These are phyloP conservation scores for Botrytis aclada DNA, from an alignment of 2,329 filamentous ascomycete genomes.

Conservation along the genomic window DNA sequence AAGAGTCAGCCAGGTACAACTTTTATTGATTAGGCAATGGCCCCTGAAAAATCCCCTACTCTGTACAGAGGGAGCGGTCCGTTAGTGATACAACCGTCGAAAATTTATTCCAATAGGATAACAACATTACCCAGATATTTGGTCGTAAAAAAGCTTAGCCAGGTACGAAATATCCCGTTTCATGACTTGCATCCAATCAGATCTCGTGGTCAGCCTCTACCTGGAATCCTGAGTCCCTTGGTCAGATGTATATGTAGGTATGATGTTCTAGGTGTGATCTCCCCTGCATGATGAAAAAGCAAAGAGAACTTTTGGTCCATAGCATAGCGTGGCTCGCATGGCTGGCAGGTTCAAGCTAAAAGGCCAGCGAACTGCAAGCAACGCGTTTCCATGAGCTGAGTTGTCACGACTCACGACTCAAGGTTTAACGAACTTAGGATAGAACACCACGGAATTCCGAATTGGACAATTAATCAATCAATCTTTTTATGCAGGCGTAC, in stretches of 20 bases:
- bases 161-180: neutral
- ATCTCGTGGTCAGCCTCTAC: neutral
- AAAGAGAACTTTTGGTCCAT: neutral
- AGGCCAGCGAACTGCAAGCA: neutral
- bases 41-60: neutral
- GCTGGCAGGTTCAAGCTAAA: neutral
- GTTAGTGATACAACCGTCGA: neutral
- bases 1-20: neutral
- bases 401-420: neutral
- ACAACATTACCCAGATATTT: neutral
- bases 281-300: conserved; percentile 1
- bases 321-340: neutral
- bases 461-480: neutral
- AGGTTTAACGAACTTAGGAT: neutral
- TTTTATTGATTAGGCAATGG: conserved; percentile 4
- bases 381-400: neutral
- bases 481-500: neutral
- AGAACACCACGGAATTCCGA: neutral
- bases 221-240: neutral
- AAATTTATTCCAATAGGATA: neutral
- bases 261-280: neutral
- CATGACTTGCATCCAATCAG: neutral
- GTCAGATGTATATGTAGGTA: neutral
- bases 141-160: neutral
- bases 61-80: neutral